phyloP scores from a whole-genome alignment of 306 rosid genomes.

The Medicago lupulina region DNA sequence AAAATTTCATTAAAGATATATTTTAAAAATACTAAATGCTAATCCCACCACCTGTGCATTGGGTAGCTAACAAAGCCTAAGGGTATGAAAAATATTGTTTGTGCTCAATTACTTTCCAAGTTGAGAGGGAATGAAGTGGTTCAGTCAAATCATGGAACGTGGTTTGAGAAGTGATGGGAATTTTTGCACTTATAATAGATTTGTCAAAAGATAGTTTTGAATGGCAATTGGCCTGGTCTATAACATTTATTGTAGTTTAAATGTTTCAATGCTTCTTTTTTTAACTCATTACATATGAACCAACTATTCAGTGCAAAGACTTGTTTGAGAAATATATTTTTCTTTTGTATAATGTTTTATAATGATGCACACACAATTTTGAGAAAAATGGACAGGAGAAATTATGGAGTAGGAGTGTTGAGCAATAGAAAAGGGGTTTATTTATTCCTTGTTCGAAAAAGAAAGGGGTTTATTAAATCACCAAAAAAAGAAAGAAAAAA shows the following conservation, averaged over 20 bases:
- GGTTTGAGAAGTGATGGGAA: conserved; percentile 10
- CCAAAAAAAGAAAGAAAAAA: too few relatives aligned
- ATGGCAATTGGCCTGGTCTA: conserved; percentile 23
- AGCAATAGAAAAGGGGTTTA: neutral
- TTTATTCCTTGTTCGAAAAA: too few relatives aligned
- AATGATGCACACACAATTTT: neutral
- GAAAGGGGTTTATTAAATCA: too few relatives aligned
- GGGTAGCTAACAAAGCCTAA: conserved; percentile 21
- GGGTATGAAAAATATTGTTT: conserved; percentile 3
- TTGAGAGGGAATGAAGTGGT: conserved; percentile 30
- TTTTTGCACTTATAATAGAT: conserved; percentile 30
- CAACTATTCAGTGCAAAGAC: conserved; percentile 3
- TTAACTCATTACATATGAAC: conserved; percentile 6
- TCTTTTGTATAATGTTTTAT: neutral
- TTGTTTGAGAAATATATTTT: conserved; percentile 6
- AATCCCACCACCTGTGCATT: conserved; percentile 10
- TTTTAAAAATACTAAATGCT: neutral
- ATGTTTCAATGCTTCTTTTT: conserved; percentile 29
- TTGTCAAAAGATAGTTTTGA: conserved; percentile 34
- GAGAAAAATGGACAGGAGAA: neutral
- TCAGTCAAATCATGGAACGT: conserved; percentile 42
- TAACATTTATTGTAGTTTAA: conserved; percentile 13
- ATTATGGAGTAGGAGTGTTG: neutral
- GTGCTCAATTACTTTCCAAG: conserved; percentile 7
- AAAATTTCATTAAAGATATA: too few relatives aligned